Conservation (phyloP, 768 basidiomycete genomes). For the Lentinula detonsa region DNA sequence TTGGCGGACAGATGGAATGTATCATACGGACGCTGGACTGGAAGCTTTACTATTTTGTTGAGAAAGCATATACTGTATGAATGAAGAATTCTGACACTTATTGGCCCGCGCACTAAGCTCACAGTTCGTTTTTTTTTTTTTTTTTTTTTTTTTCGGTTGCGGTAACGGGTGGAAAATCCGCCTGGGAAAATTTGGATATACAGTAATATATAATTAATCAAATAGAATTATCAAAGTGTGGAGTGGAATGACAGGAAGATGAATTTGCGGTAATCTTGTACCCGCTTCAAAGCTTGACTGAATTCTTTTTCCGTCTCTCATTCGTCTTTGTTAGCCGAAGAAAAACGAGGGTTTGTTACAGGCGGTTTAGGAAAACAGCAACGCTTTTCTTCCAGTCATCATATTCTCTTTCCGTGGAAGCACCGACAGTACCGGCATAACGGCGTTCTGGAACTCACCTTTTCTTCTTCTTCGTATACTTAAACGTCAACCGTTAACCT, state of each 20-base stretch:
- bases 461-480: background rate
- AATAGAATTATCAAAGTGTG: background rate
- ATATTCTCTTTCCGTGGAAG: background rate
- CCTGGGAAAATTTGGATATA: too few species aligned
- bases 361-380: background rate
- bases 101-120: too few species aligned
- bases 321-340: background rate
- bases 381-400: background rate
- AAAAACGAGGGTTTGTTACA: background rate
- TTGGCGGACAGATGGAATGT: too few species aligned
- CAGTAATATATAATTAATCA: background rate
- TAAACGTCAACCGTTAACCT: background rate
- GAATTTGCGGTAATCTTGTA: background rate
- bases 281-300: background rate
- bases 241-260: background rate
- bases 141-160: too few species aligned
- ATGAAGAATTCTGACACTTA: too few species aligned
- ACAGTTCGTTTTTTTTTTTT: too few species aligned
- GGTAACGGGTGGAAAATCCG: too few species aligned
- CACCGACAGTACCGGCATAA: background rate
- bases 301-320: background rate
- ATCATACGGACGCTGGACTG: too few species aligned
- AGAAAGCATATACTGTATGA: too few species aligned
- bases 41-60: too few species aligned
- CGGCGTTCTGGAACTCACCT: background rate